Evolutionary conservation across 2,329 filamentous ascomycete genomes (phyloP).

Genomic region (Hypoxylon sp.): DNA sequence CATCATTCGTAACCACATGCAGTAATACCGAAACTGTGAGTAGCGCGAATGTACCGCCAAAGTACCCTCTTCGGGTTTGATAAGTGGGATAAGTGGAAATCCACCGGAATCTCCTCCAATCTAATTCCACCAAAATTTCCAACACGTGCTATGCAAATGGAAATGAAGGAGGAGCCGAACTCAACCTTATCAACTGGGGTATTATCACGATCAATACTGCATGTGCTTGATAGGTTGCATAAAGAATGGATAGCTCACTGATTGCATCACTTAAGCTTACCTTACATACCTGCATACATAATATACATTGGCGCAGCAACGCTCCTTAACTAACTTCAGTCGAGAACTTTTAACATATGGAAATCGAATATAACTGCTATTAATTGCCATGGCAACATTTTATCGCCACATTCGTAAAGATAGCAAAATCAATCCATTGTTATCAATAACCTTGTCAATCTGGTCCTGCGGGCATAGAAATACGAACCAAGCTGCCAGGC

Average conservation of each 20-base stretch:
- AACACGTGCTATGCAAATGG: conserved; percentile 31
- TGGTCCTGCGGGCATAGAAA: not conserved
- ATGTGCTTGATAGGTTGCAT: not conserved
- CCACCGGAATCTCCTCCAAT: conserved; percentile 26
- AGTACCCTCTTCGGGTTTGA: conserved; percentile 10
- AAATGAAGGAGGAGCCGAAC: conserved; percentile 24
- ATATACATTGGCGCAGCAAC: conserved; percentile 3
- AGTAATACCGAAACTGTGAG: conserved; percentile 14
- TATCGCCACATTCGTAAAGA: conserved; percentile 24
- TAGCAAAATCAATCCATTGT: conserved; percentile 9
- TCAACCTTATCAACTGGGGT: conserved; percentile 27
- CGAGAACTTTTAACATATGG: conserved; percentile 23
- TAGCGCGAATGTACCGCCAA: conserved; percentile 20
- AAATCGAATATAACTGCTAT: conserved; percentile 2
- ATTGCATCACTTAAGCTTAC: conserved; percentile 3
- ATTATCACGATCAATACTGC: conserved; percentile 2
- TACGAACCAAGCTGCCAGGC: conserved; percentile 25
- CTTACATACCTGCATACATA: not conserved
- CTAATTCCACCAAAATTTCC: conserved; percentile 14
- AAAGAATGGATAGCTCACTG: not conserved
- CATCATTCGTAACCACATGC: conserved; percentile 37
- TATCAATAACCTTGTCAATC: conserved; percentile 8
- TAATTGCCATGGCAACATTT: conserved; percentile 14
- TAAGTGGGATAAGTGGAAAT: not conserved
- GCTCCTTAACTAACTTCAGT: conserved; percentile 6